Base-by-base conservation (phyloP, 1,284 basidiomycete genomes). In the Ceratobasidium sp. region DNA sequence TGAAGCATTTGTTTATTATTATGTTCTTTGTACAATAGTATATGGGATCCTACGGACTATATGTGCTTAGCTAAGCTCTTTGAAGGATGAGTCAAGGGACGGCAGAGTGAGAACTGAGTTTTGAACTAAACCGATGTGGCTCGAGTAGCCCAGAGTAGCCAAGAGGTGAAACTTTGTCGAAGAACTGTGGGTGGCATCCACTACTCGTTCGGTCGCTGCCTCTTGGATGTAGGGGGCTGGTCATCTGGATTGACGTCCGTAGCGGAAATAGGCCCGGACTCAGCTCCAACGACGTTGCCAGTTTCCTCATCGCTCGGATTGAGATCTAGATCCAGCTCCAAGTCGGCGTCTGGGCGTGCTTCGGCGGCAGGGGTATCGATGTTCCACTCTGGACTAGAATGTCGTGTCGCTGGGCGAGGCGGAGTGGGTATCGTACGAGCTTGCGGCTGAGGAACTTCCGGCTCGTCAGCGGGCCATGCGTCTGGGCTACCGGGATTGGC, bases 361-460 rank as follows among this genome's bases (percentile, higher is more conserved):
- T 20, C 6, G n/a, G 20, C 23, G 9, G 17, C 23, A 5, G 26
- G 33, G 6, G 61, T n/a, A 48, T 79, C 78, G 26, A 80, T 73
- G 33, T 80, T 76, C 79, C 79, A 80, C n/a, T 80, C 79, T 13
- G 79, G 79, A 42, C 79, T 80, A 17, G 65, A 76, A 40, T 71
- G 52, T 13, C 78, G 75, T 10, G 46, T 42, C 3, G 71, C 17
- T 17, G 66, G 40, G 33, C 12, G 5, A 15, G 64, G 46, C 13
- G 64, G 54, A 46, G 76, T 23, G 13, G 46, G 80, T 12, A 13
- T 50, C 20, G 57, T 13, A 56, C 48, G 46, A 77, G 42, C 54
- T 33, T 44, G 62, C 12, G 42, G 13, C 42, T 13, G 44, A 17
- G 57, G 26, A 82, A 83, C 57, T 17, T 42, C 54, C 46, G 46